Conservation (phyloP, 768 basidiomycete species). For the Omphalotus guepiniiformis region DNA sequence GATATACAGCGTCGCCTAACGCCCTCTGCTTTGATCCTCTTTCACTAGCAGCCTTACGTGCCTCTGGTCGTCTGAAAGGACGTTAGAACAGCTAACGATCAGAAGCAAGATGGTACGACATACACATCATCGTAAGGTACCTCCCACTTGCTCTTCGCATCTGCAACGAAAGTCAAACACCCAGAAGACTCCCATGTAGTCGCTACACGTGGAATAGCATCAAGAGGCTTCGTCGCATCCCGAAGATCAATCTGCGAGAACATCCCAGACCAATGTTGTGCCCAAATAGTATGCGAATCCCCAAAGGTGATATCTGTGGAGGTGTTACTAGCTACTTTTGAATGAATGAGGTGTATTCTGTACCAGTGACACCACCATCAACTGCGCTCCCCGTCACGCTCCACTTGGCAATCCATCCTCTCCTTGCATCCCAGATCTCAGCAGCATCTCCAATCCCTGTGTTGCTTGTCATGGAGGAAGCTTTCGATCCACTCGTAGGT, state of each 20-base stretch:
- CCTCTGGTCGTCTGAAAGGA: conserved; percentile 1
- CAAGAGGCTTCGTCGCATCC: conserved; percentile 57
- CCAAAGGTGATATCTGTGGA: conserved; percentile 61
- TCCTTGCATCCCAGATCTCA: conserved; percentile 85
- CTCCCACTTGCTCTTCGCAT: conserved; percentile 50
- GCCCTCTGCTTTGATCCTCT: conserved; percentile 43
- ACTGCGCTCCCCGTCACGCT: conserved; percentile 55
- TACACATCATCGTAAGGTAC: conserved; percentile 81
- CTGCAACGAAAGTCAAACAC: conserved; percentile 62
- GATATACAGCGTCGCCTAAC: conserved; percentile 52
- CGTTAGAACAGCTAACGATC: not conserved
- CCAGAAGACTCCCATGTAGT: conserved; percentile 66
- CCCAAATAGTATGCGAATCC: conserved; percentile 69
- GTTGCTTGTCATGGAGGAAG: conserved; percentile 10
- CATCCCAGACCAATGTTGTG: conserved; percentile 68
- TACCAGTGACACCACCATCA: conserved; percentile 77
- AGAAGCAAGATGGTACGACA: conserved; percentile 18
- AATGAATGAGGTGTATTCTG: conserved; percentile 4
- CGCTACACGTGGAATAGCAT: conserved; percentile 60
- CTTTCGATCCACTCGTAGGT: conserved; percentile 8
- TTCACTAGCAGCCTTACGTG: conserved; percentile 13
- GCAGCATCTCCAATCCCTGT: conserved; percentile 48
- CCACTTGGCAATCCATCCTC: conserved; percentile 84
- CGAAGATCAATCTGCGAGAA: conserved; percentile 80
- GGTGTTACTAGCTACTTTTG: not conserved